Conservation (phyloP, 2,329 filamentous ascomycete genomes). For the Colletotrichum euphorbiae region DNA sequence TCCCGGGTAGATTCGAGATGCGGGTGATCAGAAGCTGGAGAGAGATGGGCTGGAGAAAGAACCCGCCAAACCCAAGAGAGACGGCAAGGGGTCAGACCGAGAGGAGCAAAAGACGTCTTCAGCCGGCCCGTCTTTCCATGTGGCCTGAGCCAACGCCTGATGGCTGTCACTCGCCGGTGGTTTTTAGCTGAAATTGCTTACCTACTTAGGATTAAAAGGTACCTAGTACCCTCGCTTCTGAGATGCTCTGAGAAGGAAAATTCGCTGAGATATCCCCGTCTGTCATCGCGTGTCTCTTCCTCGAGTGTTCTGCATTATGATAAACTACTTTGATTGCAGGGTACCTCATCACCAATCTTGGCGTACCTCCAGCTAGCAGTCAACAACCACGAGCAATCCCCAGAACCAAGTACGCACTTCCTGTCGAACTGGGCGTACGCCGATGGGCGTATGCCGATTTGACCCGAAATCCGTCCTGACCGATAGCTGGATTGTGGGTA, state of each 20-base stretch:
- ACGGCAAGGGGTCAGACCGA: conserved; percentile 4
- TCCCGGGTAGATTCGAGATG: conserved; percentile 9
- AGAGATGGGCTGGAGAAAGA: conserved; percentile 32
- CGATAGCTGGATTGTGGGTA: no score
- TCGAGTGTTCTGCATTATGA: not conserved
- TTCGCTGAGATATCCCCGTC: not conserved
- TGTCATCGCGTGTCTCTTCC: not conserved
- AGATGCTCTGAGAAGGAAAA: no score
- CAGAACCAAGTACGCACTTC: no score
- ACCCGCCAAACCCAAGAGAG: conserved; percentile 19
- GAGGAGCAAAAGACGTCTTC: conserved; percentile 11
- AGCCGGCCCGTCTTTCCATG: conserved; percentile 39
- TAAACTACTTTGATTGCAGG: no score
- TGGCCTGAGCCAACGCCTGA: conserved; percentile 20
- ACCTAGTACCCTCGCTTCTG: no score
- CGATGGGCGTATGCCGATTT: no score
- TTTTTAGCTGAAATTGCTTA: not conserved
- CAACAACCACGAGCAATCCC: no score
- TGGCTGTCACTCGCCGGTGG: not conserved
- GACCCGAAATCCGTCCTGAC: no score
- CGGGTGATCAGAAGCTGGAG: conserved; percentile 20
- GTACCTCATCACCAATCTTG: no score
- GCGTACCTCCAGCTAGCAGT: no score
- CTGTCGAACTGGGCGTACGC: no score
- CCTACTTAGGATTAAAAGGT: no score